Conservation (phyloP, 495 filamentous ascomycete species). For the Aspergillus incahuasiensis region DNA sequence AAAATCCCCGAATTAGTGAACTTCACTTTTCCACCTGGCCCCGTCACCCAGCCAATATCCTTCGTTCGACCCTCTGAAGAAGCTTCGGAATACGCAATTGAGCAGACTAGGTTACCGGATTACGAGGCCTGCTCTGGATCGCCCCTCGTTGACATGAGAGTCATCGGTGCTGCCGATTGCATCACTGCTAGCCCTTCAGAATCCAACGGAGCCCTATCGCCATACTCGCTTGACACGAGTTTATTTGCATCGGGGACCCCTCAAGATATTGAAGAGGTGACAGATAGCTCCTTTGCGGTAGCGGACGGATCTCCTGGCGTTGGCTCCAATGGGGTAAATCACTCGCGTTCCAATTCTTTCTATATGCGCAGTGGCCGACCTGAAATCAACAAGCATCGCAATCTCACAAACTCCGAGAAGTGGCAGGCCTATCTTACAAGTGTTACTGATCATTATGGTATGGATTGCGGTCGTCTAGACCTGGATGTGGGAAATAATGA, state of each 20-base stretch:
- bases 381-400: conserved; percentile 4
- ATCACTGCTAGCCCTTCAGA: conserved; percentile 8
- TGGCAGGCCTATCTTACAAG: conserved; percentile 41
- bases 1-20: conserved; percentile 28
- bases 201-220: conserved; percentile 12
- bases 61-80: conserved; percentile 33
- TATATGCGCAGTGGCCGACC: not conserved
- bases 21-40: conserved; percentile 29
- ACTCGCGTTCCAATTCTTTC: not conserved
- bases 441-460: conserved; percentile 53
- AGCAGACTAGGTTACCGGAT: not conserved
- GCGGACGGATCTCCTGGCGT: conserved; percentile 9
- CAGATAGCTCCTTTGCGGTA: conserved; percentile 13
- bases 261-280: not conserved
- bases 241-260: not conserved
- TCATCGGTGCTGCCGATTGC: not conserved
- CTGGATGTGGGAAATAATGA: conserved; percentile 64
- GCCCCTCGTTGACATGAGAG: conserved; percentile 15
- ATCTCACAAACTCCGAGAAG: conserved; percentile 22
- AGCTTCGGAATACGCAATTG: conserved; percentile 5
- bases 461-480: conserved; percentile 66
- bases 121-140: conserved; percentile 7
- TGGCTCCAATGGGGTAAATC: not conserved
- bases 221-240: conserved; percentile 3
- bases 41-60: conserved; percentile 33